Base-by-base conservation (phyloP, 1,284 basidiomycete genomes). In the Calocybe gambosa region DNA sequence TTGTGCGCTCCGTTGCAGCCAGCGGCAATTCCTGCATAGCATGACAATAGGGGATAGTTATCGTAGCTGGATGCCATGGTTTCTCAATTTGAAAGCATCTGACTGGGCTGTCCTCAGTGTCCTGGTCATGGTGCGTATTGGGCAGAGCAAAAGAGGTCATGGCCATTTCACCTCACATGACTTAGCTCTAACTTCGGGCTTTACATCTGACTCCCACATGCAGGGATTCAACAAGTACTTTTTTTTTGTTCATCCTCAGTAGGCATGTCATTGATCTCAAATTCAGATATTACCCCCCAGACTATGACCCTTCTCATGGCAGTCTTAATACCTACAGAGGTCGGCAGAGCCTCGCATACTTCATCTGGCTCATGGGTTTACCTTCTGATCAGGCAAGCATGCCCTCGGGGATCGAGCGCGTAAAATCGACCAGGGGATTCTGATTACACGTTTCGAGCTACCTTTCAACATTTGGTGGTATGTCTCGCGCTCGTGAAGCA, bases 401-500 rank as follows among this genome's bases (percentile, higher is more conserved):
- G 94, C 93, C 0, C 70, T 96, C 5, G 93, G 93, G 8, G 87
- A 90, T 62, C 76, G 95, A 50, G 96, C 94, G 18, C 77, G 90
- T 34, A 95, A 96, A 68, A 71, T 97, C 39, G 91, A 94, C 65
- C 82, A 95, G 64, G 95, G 94, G 0, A 92, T 97, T 51, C 74
- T 98, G 29, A 89, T 97, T 42, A 89, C 89, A 25, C 87, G 95
- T 20, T 94, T 95, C 59, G 92, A 95, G 62, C 69, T 98, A 6
- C 95, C 95, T 0, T 99, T 94, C 71, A 93, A 96, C 62, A 93
- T 97, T 55, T 97, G 94, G 93, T 99, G 95, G 86, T 92, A 71
- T 39, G 82, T 69, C 21, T n/a, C 8, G 16, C 19, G 16, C 39
- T 23, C 21, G 7, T 21, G 9, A 34, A 15, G 33, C 21, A 25